Evolutionary conservation across 192 early-diverging fungal genomes (phyloP), one percentile per base, ranked within the genome.

Genomic region (Chytriomyces sp.): DNA sequence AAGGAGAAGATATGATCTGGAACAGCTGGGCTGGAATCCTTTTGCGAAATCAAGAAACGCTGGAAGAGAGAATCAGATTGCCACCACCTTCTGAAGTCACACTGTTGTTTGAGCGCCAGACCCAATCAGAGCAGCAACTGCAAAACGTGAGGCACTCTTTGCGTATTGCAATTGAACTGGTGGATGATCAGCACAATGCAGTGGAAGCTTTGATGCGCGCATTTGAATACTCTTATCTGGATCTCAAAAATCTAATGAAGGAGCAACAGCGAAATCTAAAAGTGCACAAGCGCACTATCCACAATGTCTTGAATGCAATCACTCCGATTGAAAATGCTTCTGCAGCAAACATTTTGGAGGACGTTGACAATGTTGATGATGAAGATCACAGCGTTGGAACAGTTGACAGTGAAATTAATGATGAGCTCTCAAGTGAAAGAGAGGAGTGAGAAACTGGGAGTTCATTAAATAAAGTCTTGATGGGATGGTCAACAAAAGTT

Each of bases 71-170:
- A 35, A 35, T 35, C 28, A 35, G 28, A 35, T 35, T 35, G 26
- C 63, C 63, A 16, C 63, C 63, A 23, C 63, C 63, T 23, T 26
- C n/a, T 24, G 63, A 64, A 64, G 26, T 64, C 13, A 24, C 63
- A 20, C 63, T 64, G 10, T 64, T 64, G 11, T 64, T 64, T 67
- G 66, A 67, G 35, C 35, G 66, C 8, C 66, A 67, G 23, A 45
- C 46, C 9, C 66, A 43, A 44, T 44, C 66, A 44, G 28, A 67
- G 23, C 8, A 23, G 35, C 66, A 67, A 43, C 35, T 67, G 28
- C 16, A n/a, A 45, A 26, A 6, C 11, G 23, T 45, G 10, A 4
- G 45, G 9, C 66, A 67, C 44, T 67, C 66, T 45, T 28, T 67
- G 47, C 28, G 23, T 11, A 23, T 45, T 67, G 66, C 66, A 67